phyloP scores from a whole-genome alignment of 495 filamentous ascomycete genomes.

The Neurospora sp. region DNA sequence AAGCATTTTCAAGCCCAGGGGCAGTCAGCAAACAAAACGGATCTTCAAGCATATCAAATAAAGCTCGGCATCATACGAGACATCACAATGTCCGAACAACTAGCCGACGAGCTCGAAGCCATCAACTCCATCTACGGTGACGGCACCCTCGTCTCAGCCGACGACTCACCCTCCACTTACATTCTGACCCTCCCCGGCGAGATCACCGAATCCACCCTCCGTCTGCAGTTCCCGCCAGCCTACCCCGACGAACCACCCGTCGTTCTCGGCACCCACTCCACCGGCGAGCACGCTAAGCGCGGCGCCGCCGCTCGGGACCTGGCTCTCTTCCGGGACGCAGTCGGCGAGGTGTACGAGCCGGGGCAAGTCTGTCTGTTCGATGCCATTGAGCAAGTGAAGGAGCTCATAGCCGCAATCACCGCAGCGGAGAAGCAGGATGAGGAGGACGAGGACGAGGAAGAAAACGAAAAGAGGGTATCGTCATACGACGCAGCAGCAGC shows the following conservation, averaged over 20 bases:
- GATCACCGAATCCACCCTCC: constrained; percentile 35
- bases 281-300: constrained; percentile 45
- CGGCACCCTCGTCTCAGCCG: constrained; percentile 41
- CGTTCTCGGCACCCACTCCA: constrained; percentile 57
- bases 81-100: constrained; percentile 57
- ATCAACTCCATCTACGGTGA: constrained; percentile 90
- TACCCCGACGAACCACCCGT: constrained; percentile 64
- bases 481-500: background rate
- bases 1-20: too few relatives aligned
- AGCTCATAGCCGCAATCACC: constrained; percentile 12
- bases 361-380: constrained; percentile 85
- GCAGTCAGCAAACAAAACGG: too few relatives aligned
- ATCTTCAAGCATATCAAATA: background rate
- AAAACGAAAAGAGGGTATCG: background rate
- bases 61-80: background rate
- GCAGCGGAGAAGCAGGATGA: constrained; percentile 3
- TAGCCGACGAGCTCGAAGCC: constrained; percentile 74
- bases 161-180: constrained; percentile 26
- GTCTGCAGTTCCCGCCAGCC: constrained; percentile 53
- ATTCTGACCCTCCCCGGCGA: constrained; percentile 42
- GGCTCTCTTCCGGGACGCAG: constrained; percentile 52
- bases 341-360: constrained; percentile 53
- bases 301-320: constrained; percentile 62
- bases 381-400: constrained; percentile 56
- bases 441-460: background rate